phyloP scores from a whole-genome alignment of 768 basidiomycete genomes.

The Boletus speciosus region DNA sequence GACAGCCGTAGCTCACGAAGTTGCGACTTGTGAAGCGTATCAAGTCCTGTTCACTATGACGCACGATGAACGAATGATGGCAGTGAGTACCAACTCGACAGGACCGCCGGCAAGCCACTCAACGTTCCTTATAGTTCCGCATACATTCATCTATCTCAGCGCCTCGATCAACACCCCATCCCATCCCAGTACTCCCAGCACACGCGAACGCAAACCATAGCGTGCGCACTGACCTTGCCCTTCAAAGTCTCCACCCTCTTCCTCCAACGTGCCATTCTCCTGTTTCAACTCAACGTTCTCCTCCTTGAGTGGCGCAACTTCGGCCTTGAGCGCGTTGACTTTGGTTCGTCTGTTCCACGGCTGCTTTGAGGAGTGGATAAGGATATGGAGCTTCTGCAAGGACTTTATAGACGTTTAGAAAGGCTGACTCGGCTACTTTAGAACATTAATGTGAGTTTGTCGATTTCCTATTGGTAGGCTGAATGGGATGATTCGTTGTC shows the following conservation, averaged over 20 bases:
- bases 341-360: constrained; percentile 88
- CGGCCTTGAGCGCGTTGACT: constrained; percentile 68
- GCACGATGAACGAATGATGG: background rate
- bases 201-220: background rate
- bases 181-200: background rate
- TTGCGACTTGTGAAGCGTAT: constrained; percentile 84
- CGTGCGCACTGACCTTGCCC: constrained; percentile 55
- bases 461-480: constrained; percentile 98
- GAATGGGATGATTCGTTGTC: background rate
- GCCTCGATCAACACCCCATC: background rate
- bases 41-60: constrained; percentile 80
- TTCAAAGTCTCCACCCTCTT: constrained; percentile 81
- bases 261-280: constrained; percentile 63
- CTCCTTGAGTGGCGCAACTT: constrained; percentile 67
- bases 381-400: constrained; percentile 97
- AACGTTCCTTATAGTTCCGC: constrained; percentile 96
- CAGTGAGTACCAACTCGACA: background rate
- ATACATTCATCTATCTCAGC: constrained; percentile 77
- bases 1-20: constrained; percentile 86
- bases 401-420: constrained; percentile 95
- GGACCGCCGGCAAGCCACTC: constrained; percentile 15
- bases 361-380: constrained; percentile 92
- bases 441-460: constrained; percentile 88
- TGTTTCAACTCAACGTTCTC: constrained; percentile 82
- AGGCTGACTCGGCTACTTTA: constrained; percentile 90